These are phyloP conservation scores for Murraya koenigii DNA, from an alignment of 345 rosid species.

Conservation along the genomic window DNA sequence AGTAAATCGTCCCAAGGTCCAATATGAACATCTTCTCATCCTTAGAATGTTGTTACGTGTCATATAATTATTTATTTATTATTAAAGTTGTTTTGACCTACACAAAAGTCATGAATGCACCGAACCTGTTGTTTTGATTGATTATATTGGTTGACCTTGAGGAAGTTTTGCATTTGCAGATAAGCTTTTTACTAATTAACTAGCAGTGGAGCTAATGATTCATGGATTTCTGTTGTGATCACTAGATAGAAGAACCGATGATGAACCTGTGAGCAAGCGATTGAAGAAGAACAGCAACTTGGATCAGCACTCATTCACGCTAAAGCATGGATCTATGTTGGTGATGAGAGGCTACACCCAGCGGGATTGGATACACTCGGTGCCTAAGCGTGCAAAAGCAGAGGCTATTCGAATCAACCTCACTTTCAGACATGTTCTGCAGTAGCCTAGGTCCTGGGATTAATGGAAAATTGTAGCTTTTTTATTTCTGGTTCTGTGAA, in stretches of 20 bases:
- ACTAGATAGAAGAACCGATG: slow-evolving; percentile 34
- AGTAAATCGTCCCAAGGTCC: slow-evolving; percentile 48
- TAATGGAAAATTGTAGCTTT: neutral
- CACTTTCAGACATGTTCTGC: slow-evolving; percentile 62
- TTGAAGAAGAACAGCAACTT: slow-evolving; percentile 32
- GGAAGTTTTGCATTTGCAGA: too few species aligned
- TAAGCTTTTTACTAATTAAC: too few species aligned
- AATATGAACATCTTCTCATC: neutral
- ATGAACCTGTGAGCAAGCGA: slow-evolving; percentile 55
- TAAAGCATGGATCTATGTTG: slow-evolving; percentile 82
- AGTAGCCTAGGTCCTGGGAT: neutral
- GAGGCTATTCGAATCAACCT: slow-evolving; percentile 69
- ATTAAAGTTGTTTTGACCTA: neutral
- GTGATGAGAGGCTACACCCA: slow-evolving; percentile 88
- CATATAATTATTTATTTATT: neutral
- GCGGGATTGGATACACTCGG: slow-evolving; percentile 88
- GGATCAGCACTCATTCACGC: slow-evolving; percentile 49
- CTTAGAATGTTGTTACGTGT: neutral
- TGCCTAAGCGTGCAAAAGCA: slow-evolving; percentile 75
- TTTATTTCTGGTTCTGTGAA: too few species aligned
- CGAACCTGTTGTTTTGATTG: neutral
- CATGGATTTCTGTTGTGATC: neutral
- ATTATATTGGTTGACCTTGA: too few species aligned
- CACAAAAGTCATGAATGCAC: neutral
- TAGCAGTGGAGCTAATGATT: neutral